These are phyloP conservation scores for Suhomyces kunorum DNA, from an alignment of 1,139 yeast genomes.

Conservation along the genomic window DNA sequence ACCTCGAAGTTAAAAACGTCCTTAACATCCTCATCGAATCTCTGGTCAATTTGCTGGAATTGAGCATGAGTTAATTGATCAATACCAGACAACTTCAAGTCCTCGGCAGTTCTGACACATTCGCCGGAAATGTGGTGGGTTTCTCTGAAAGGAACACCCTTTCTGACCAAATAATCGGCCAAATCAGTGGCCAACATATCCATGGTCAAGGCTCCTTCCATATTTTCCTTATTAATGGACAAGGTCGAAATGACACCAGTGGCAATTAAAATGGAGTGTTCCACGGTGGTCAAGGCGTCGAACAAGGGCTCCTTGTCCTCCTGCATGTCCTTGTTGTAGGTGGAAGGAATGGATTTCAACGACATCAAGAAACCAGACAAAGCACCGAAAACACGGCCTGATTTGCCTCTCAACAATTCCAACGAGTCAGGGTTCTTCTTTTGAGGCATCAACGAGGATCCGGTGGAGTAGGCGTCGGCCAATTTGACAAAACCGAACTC, in stretches of 20 bases:
- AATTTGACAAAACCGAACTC: conserved; percentile 92
- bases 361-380: conserved; percentile 96
- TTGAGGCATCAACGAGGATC: conserved; percentile 98
- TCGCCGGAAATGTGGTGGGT: conserved; percentile 98
- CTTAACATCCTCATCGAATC: conserved; percentile 80
- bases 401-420: conserved; percentile 92
- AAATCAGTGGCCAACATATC: conserved; percentile 98
- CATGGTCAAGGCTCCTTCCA: conserved; percentile 91
- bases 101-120: conserved; percentile 91
- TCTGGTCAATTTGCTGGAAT: conserved; percentile 70
- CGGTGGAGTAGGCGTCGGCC: conserved; percentile 98
- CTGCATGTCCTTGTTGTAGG: conserved; percentile 97
- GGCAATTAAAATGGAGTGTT: conserved; percentile 89
- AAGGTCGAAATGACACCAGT: conserved; percentile 95
- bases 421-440: conserved; percentile 97
- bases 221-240: conserved; percentile 64
- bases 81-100: conserved; percentile 70
- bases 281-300: conserved; percentile 86
- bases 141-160: conserved; percentile 98
- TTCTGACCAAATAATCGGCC: conserved; percentile 95
- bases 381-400: conserved; percentile 96
- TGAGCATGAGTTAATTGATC: conserved; percentile 77
- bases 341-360: conserved; percentile 91
- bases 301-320: conserved; percentile 98
- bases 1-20: conserved; percentile 87